phyloP scores from a whole-genome alignment of 345 rosid genomes.

The Iberis pinnata region DNA sequence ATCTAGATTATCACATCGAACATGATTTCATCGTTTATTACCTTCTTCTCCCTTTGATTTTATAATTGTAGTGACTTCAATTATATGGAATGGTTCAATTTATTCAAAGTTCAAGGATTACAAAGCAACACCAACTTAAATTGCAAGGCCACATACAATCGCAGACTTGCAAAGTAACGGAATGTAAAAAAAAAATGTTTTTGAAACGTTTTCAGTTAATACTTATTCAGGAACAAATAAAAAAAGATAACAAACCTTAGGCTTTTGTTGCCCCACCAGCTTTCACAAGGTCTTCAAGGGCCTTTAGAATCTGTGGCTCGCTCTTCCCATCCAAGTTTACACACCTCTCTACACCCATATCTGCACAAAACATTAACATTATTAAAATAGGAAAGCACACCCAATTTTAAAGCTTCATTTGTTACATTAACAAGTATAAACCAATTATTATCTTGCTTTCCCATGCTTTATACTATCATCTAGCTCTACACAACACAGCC shows the following conservation, averaged over 20 bases:
- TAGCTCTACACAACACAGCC: neutral
- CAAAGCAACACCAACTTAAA: too few species aligned
- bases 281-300: conserved; percentile 57
- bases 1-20: too few species aligned
- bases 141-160: neutral
- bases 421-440: neutral
- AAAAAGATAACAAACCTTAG: conserved; percentile 25
- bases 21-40: too few species aligned
- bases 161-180: too few species aligned
- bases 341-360: conserved; percentile 66
- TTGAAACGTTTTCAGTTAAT: too few species aligned
- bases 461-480: neutral
- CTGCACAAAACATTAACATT: conserved; percentile 26
- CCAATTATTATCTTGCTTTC: neutral
- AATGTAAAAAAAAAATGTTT: too few species aligned
- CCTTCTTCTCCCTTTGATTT: too few species aligned
- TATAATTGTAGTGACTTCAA: too few species aligned
- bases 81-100: too few species aligned
- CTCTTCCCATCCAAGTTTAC: conserved; percentile 51
- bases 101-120: too few species aligned
- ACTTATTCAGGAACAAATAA: too few species aligned
- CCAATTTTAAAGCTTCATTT: neutral
- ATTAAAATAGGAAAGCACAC: neutral
- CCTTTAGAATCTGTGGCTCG: conserved; percentile 51
- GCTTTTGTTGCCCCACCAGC: conserved; percentile 42